Base-by-base conservation (phyloP, 805 yeast genomes). In the Lipomyces starkeyi region DNA sequence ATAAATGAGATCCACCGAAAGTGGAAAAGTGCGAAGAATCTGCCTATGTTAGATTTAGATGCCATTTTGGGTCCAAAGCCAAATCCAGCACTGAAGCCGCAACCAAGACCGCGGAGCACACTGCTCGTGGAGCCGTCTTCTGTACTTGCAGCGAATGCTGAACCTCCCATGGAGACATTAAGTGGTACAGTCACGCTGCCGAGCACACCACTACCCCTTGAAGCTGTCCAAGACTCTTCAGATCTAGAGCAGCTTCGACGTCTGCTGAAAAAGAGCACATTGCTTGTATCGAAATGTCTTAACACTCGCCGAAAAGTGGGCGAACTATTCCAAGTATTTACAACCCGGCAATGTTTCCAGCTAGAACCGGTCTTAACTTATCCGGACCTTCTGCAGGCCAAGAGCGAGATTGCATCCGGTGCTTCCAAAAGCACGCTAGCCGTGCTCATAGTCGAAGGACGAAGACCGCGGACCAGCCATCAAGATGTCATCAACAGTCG, bases 31-130 rank as follows among this genome's bases (percentile, higher is more conserved):
- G 65, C 65, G 34, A 62, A 57, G 37, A 35, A 59, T 6, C 29
- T 62, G 52, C 57, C 61, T 27, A 62, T 56, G 32, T n/a, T 62
- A 29, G 65, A 57, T 6, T 8, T 62, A 57, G 52, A n/a, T 14
- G 27, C 54, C 3, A 29, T 62, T 5, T 49, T 62, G 29, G 49
- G 22, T 6, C 22, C 22, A 6, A n/a, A n/a, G 49, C 9, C 49
- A 43, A 5, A 43, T 17, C 8, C 9, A 17, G 49, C 49, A n/a
- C 25, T 6, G 22, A 43, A 17, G 49, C 22, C 49, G 11, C 49
- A 43, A 43, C 49, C 49, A 43, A 2, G 9, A 8, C 22, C 22
- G 22, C 20, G 9, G 11, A n/a, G 13, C 25, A 17, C 20, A 43
- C 49, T 2, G 49, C 49, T 17, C 20, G 20, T n/a, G 22, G 49